Evolutionary conservation across 2,329 filamentous ascomycete species (phyloP).

Genomic region (Colletotrichum zoysiae): DNA sequence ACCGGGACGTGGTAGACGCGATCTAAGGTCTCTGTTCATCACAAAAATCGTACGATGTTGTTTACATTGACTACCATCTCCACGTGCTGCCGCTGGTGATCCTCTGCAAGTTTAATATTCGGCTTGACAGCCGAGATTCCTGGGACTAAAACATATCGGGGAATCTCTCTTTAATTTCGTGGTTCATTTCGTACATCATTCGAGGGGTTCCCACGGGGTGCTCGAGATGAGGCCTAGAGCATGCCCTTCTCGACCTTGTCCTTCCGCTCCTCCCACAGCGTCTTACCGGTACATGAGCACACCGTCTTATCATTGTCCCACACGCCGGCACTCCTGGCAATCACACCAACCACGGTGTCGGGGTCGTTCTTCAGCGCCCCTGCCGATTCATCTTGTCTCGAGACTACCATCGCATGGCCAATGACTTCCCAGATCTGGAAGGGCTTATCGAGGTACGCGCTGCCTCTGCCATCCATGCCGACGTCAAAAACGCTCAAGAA

Average conservation of each 20-base stretch:
- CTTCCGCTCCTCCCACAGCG: conserved; percentile 95
- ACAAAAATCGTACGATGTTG: conserved; percentile 42
- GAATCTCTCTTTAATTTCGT: conserved; percentile 20
- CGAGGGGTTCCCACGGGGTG: conserved; percentile 14
- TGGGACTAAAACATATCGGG: conserved; percentile 26
- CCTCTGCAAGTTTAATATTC: conserved; percentile 31
- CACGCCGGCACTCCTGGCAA: conserved; percentile 94
- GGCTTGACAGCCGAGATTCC: conserved; percentile 28
- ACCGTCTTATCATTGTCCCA: conserved; percentile 99
- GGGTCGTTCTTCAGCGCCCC: conserved; percentile 75
- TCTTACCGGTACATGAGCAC: conserved; percentile 97
- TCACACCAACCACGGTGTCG: conserved; percentile 90
- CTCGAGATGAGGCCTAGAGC: conserved; percentile 57
- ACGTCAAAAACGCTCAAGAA: conserved; percentile 82
- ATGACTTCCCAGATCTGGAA: conserved; percentile 97
- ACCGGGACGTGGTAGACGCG: conserved; percentile 10
- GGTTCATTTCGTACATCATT: conserved; percentile 26
- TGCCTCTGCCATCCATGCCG: conserved; percentile 79
- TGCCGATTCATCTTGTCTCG: conserved; percentile 72
- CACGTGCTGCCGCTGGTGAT: conserved; percentile 37
- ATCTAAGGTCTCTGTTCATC: conserved; percentile 34
- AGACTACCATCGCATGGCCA: conserved; percentile 90
- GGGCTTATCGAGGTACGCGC: conserved; percentile 82
- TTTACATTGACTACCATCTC: conserved; percentile 30
- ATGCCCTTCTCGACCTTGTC: conserved; percentile 93